phyloP scores from a whole-genome alignment of 495 filamentous ascomycete species.

The Aspergillus biplanus region DNA sequence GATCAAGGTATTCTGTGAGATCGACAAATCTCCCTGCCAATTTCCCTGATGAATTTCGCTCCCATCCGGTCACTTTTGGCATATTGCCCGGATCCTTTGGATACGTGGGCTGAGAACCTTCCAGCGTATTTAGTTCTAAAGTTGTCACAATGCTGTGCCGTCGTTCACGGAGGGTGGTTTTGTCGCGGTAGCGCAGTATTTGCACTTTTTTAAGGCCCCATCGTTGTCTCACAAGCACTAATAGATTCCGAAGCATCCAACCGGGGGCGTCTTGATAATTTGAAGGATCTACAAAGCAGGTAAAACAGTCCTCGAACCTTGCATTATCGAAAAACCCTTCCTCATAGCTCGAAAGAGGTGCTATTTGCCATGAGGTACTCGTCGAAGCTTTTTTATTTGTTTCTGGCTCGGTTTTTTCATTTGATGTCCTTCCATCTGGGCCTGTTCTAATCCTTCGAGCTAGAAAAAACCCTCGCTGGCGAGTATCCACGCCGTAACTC shows the following conservation, averaged over 20 bases:
- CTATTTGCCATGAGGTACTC: constrained; percentile 67
- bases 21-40: constrained; percentile 75
- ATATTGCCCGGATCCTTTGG: constrained; percentile 45
- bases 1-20: constrained; percentile 90
- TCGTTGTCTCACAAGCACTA: constrained; percentile 81
- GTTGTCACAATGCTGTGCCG: constrained; percentile 78
- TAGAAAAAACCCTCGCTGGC: constrained; percentile 93
- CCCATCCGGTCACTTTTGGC: constrained; percentile 95
- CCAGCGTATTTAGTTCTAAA: constrained; percentile 56
- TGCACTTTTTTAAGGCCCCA: constrained; percentile 78
- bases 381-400: not conserved
- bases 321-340: constrained; percentile 80
- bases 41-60: constrained; percentile 77
- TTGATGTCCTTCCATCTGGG: not conserved
- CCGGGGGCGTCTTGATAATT: constrained; percentile 84
- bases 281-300: constrained; percentile 90
- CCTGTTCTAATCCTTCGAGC: constrained; percentile 65
- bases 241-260: constrained; percentile 89
- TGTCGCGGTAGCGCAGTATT: constrained; percentile 89
- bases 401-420: not conserved
- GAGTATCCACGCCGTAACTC: constrained; percentile 74
- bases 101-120: constrained; percentile 26
- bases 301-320: constrained; percentile 69
- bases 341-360: constrained; percentile 76
- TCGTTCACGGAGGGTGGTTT: constrained; percentile 72